Percentiles rank a stretch among this genome's conserved stretches.
Conservation (phyloP, 2,329 filamentous ascomycete genomes). For the Sordariomycetes sp. region DNA sequence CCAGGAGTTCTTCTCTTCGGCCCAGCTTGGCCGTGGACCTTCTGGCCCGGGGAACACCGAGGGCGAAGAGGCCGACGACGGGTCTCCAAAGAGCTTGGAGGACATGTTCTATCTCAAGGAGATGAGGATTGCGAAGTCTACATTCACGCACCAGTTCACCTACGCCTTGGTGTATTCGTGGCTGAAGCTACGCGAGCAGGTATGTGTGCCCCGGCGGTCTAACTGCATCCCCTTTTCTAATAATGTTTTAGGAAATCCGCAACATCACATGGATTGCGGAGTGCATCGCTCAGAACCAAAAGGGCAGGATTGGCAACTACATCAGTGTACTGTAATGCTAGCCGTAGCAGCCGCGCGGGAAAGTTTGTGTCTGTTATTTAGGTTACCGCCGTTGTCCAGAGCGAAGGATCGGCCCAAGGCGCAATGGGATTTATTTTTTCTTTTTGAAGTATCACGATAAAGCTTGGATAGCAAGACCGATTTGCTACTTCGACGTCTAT, state of each 20-base stretch:
- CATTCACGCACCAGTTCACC: slow-evolving; percentile 93
- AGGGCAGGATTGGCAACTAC: slow-evolving; percentile 97
- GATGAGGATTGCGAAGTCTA: slow-evolving; percentile 94
- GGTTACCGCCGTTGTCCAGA: not conserved
- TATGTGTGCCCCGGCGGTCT: slow-evolving; percentile 30
- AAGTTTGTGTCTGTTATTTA: not conserved
- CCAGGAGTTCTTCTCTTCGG: slow-evolving; percentile 90
- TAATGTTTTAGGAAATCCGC: slow-evolving; percentile 63
- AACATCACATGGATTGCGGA: slow-evolving; percentile 99
- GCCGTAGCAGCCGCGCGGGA: not conserved
- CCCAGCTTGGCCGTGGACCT: slow-evolving; percentile 62
- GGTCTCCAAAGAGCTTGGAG: slow-evolving; percentile 66
- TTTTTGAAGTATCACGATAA: not conserved
- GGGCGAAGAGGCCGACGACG: slow-evolving; percentile 67
- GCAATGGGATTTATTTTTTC: not conserved
- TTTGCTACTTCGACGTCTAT: slow-evolving; percentile 2
- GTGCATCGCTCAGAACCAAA: slow-evolving; percentile 99
- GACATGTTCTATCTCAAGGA: slow-evolving; percentile 99
- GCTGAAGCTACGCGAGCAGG: slow-evolving; percentile 96
- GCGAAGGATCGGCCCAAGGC: not conserved
- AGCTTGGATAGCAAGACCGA: not conserved
- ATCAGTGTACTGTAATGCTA: slow-evolving; percentile 80
- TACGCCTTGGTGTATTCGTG: slow-evolving; percentile 93
- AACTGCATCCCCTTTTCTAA: slow-evolving; percentile 16
- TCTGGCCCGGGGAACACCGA: slow-evolving; percentile 75